These are phyloP conservation scores for Lobosporangium transversale DNA, from an alignment of 192 early-diverging fungal genomes.

Conservation along the genomic window DNA sequence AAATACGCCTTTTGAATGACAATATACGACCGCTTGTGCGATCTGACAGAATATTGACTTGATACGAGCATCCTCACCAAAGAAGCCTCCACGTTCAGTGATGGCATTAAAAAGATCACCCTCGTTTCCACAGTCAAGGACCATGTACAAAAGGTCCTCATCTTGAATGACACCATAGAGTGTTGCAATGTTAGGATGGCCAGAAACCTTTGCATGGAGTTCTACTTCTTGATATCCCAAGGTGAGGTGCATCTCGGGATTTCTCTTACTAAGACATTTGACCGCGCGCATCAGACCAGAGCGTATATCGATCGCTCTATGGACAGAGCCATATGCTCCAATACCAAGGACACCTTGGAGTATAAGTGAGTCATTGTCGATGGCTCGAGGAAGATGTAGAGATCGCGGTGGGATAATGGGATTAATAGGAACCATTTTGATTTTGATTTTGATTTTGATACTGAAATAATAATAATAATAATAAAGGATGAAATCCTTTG, in stretches of 20 bases:
- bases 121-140: constrained; percentile 82
- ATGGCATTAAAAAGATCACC: constrained; percentile 96
- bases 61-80: constrained; percentile 77
- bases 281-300: constrained; percentile 70
- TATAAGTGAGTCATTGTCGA: constrained; percentile 56
- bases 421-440: no score
- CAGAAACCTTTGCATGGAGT: constrained; percentile 72
- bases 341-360: constrained; percentile 69
- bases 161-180: constrained; percentile 75
- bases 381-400: no score
- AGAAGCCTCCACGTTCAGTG: constrained; percentile 78
- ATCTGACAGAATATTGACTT: constrained; percentile 63
- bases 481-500: no score
- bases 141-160: constrained; percentile 66
- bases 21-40: constrained; percentile 77
- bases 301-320: constrained; percentile 67
- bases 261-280: constrained; percentile 78
- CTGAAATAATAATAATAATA: no score
- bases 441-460: no score
- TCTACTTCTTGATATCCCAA: constrained; percentile 66
- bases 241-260: no score
- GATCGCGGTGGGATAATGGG: no score
- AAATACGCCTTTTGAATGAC: constrained; percentile 73
- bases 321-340: constrained; percentile 83
- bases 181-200: constrained; percentile 74